Percentiles rank a stretch among this genome's conserved stretches.
These are phyloP conservation scores for Epithemia pelagica DNA, from an alignment of 108 stramenopile species.

Conservation along the genomic window DNA sequence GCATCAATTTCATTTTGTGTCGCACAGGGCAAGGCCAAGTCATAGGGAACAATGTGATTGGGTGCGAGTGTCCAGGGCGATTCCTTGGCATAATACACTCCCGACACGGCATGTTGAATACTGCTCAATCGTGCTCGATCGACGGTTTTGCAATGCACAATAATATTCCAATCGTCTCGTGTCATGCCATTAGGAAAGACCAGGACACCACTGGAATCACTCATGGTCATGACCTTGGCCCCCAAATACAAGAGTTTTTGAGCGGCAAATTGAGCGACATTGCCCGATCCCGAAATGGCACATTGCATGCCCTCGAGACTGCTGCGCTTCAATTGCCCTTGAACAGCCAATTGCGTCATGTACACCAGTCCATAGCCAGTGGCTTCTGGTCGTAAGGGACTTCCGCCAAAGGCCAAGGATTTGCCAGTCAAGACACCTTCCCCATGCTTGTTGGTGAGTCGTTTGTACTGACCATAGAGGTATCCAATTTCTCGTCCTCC, in stretches of 20 bases:
- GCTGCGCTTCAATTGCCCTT: slow-evolving; percentile 35
- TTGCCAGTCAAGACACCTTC: slow-evolving; percentile 77
- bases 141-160: slow-evolving; percentile 50
- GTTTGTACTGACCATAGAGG: slow-evolving; percentile 78
- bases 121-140: slow-evolving; percentile 43
- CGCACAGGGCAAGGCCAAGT: slow-evolving; percentile 77
- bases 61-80: slow-evolving; percentile 39
- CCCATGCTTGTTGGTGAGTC: slow-evolving; percentile 56
- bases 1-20: slow-evolving; percentile 81
- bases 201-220: slow-evolving; percentile 77
- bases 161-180: slow-evolving; percentile 33
- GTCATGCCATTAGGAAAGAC: slow-evolving; percentile 64
- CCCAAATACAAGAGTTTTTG: slow-evolving; percentile 55
- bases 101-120: slow-evolving; percentile 26
- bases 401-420: slow-evolving; percentile 46
- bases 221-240: slow-evolving; percentile 80
- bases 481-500: slow-evolving; percentile 78
- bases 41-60: slow-evolving; percentile 25
- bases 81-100: slow-evolving; percentile 29
- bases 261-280: slow-evolving; percentile 63
- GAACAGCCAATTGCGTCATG: slow-evolving; percentile 60
- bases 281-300: slow-evolving; percentile 65
- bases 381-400: slow-evolving; percentile 63
- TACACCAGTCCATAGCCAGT: slow-evolving; percentile 73
- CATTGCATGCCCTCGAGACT: slow-evolving; percentile 47